A percentile compares a stretch with the other conserved stretches of the same genome.
Evolutionary conservation across 106 monocot species (phyloP).

Genomic region (Acorus gramineus): DNA sequence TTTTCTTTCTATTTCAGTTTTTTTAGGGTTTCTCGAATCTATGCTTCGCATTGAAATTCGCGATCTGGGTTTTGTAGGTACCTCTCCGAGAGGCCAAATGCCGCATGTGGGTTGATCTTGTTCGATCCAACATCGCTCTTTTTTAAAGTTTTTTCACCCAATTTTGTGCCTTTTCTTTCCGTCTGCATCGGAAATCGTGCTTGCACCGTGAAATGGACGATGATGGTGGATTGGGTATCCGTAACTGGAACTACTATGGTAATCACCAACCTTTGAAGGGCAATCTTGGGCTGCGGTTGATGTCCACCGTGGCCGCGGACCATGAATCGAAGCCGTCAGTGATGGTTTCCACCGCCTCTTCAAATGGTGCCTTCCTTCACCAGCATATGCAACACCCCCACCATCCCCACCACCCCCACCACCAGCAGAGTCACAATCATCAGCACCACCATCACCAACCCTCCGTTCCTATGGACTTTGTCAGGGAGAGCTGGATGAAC

Average conservation of each 20-base stretch:
- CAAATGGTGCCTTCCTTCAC: conserved; percentile 17
- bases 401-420: too few species aligned
- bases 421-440: conserved; percentile 8
- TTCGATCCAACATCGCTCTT: neutral
- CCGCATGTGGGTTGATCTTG: conserved; percentile 12
- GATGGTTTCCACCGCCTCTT: conserved; percentile 8
- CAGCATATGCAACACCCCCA: too few species aligned
- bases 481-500: conserved; percentile 28
- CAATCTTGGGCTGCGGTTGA: conserved; percentile 66
- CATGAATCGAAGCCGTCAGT: conserved; percentile 34
- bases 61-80: conserved; percentile 4
- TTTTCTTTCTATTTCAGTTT: neutral
- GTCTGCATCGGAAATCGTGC: too few species aligned
- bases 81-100: neutral
- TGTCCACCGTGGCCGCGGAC: conserved; percentile 40
- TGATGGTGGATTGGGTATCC: conserved; percentile 45
- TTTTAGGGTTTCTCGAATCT: neutral
- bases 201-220: conserved; percentile 40
- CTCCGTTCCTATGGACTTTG: conserved; percentile 26
- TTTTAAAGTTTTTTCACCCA: neutral
- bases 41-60: neutral
- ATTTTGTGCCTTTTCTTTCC: neutral
- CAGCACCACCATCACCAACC: conserved; percentile 17
- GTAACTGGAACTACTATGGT: conserved; percentile 54
- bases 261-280: conserved; percentile 25